Percentiles rank a stretch among this genome's conserved stretches.
These are phyloP conservation scores for Trametes villosa DNA, from an alignment of 768 basidiomycete species.

Conservation along the genomic window DNA sequence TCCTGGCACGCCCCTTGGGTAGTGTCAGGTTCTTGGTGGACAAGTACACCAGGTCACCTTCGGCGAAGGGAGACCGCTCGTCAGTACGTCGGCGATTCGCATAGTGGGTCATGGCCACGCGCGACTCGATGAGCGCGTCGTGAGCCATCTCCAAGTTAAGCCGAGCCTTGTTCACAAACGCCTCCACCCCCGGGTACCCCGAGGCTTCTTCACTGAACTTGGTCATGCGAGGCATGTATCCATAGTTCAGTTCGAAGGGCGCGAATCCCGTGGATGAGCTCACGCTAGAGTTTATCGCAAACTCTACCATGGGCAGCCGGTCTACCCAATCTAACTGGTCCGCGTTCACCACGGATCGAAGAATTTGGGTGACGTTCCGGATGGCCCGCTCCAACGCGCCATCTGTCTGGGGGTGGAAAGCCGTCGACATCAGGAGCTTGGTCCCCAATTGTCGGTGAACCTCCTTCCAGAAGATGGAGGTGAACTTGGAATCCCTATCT, in stretches of 20 bases:
- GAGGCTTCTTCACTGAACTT: neutral
- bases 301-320: too few relatives aligned
- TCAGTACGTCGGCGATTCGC: too few relatives aligned
- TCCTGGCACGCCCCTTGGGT: too few relatives aligned
- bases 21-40: too few relatives aligned
- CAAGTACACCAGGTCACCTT: too few relatives aligned
- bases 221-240: slow-evolving; percentile 1
- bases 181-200: neutral
- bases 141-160: neutral
- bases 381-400: slow-evolving; percentile 26
- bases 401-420: slow-evolving; percentile 38
- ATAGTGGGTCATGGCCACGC: too few relatives aligned
- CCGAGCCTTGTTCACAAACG: neutral
- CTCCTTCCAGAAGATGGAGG: slow-evolving; percentile 40
- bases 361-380: neutral
- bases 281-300: too few relatives aligned
- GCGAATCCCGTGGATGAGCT: neutral
- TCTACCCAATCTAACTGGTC: too few relatives aligned
- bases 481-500: slow-evolving; percentile 41
- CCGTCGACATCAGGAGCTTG: slow-evolving; percentile 33
- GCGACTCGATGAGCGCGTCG: neutral
- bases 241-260: neutral
- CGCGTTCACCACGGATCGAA: too few relatives aligned
- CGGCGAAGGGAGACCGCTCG: too few relatives aligned
- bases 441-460: slow-evolving; percentile 25